Evolutionary conservation across 148 eudicot genomes (phyloP), one percentile per base, ranked within the genome.

Genomic region (Rhododendron molle): DNA sequence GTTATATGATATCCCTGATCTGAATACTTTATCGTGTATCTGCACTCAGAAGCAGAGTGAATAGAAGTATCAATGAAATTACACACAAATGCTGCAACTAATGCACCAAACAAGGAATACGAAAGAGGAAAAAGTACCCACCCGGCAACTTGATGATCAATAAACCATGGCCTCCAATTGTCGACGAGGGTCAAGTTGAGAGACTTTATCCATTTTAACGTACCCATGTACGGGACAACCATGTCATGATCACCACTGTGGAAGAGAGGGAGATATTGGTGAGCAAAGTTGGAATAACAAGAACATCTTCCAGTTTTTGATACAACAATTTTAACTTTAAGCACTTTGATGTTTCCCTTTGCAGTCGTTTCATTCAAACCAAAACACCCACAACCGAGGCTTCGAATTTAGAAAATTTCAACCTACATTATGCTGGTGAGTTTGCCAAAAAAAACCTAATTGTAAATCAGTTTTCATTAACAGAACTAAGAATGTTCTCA

Each of bases 211-310:
- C 88, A 87, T 79, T 83, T 56, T 26, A 83, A 43, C 0, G 88
- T 87, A 7, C 86, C 88, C 86, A 87, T 10, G 10, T 83, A 80
- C 0, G 88, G 83, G 80, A 87, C 28, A 26, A 0, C 11, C 76
- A 87, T 65, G 86, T 87, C 88, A 84, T 84, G 88, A 80, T 87
- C 88, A 65, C 88, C 88, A 71, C 88, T 87, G 16, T 28, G 52
- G 69, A 83, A 21, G 23, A 15, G 56, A 34, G 21, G 36, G 6
- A 56, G 8, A 12, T 26, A 54, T 15, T 21, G 13, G 81, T 84
- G 49, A 84, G 60, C 20, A 34, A 62, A 54, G 36, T 72, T 16
- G 18, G 60, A 44, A 30, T 62, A 82, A 40, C 36, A 34, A 5
- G 43, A 40, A 40, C 6, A 40, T 40, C 43, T 40, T 40, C 7